phyloP scores from a whole-genome alignment of 2,329 filamentous ascomycete genomes.

The Stagonosporopsis vannaccii region DNA sequence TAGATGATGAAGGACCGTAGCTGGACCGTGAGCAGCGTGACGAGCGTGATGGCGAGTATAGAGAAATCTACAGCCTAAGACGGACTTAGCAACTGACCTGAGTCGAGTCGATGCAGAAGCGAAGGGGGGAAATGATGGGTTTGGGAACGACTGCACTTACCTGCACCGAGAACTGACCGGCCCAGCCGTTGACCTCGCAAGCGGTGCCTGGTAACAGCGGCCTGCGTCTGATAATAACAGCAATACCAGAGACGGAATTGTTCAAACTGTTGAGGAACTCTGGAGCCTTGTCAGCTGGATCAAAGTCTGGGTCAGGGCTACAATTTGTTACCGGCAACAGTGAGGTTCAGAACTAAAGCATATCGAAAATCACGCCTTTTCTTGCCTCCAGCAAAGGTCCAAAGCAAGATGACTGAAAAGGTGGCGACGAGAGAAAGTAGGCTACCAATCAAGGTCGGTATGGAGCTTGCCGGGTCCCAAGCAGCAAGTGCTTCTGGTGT shows the following conservation, averaged over 20 bases:
- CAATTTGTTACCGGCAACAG: constrained; percentile 24
- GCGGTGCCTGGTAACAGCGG: constrained; percentile 39
- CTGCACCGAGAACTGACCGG: constrained; percentile 57
- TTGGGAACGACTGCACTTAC: constrained; percentile 22
- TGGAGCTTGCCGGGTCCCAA: constrained; percentile 20
- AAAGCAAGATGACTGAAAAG: constrained; percentile 25
- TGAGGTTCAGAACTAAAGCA: constrained; percentile 33
- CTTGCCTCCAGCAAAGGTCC: constrained; percentile 24
- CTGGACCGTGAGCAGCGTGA: constrained; percentile 53
- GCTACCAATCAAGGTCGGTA: constrained; percentile 34
- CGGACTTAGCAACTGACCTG: neutral
- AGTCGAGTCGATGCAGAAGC: neutral
- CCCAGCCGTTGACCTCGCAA: constrained; percentile 55
- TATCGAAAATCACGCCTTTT: constrained; percentile 31
- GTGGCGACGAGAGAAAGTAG: constrained; percentile 29
- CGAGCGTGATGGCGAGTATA: constrained; percentile 56
- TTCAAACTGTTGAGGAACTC: constrained; percentile 50
- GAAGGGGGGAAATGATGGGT: neutral
- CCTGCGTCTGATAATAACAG: constrained; percentile 38
- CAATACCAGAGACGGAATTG: constrained; percentile 53
- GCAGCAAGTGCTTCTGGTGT: neutral
- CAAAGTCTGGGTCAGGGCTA: neutral
- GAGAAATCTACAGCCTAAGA: constrained; percentile 46
- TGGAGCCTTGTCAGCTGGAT: neutral
- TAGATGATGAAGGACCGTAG: constrained; percentile 46